Evolutionary conservation across 441 rosid genomes (phyloP).

Genomic region (Euphorbia corollata): DNA sequence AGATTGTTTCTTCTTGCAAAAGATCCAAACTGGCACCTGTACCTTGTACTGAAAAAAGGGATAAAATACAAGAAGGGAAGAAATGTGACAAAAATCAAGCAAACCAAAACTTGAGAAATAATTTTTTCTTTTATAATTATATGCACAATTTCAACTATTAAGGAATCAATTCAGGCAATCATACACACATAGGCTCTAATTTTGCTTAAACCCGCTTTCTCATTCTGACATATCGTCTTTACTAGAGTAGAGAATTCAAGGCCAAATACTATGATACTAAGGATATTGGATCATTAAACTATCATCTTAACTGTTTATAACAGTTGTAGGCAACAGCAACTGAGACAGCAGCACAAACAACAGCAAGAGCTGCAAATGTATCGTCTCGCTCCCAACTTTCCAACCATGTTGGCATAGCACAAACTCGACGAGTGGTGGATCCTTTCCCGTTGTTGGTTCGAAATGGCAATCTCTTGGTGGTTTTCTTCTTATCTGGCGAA

Average conservation of each 20-base stretch:
- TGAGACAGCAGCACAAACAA: constrained; percentile 70
- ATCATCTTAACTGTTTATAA: constrained; percentile 57
- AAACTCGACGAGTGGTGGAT: constrained; percentile 32
- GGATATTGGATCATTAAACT: constrained; percentile 8
- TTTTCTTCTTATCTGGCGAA: constrained; percentile 48
- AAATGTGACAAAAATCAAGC: not conserved
- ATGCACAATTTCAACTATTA: constrained; percentile 13
- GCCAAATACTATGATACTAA: not conserved
- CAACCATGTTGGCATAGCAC: constrained; percentile 63
- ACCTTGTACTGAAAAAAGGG: no score
- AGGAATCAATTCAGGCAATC: constrained; percentile 7
- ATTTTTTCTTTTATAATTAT: constrained; percentile 4
- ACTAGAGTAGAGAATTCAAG: not conserved
- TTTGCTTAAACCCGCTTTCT: constrained; percentile 2
- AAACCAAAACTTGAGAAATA: not conserved
- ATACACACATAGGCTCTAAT: constrained; percentile 2
- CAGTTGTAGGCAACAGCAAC: constrained; percentile 69
- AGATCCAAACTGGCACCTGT: no score
- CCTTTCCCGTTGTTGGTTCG: constrained; percentile 39
- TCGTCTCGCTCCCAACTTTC: constrained; percentile 96
- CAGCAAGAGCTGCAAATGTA: constrained; percentile 78
- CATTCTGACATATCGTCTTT: not conserved
- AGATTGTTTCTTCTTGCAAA: not conserved
- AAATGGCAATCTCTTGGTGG: constrained; percentile 28
- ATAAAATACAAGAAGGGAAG: no score